Base-by-base conservation (phyloP, 202 grass and related monocot genomes). In the Schoenoplectus triqueter region DNA sequence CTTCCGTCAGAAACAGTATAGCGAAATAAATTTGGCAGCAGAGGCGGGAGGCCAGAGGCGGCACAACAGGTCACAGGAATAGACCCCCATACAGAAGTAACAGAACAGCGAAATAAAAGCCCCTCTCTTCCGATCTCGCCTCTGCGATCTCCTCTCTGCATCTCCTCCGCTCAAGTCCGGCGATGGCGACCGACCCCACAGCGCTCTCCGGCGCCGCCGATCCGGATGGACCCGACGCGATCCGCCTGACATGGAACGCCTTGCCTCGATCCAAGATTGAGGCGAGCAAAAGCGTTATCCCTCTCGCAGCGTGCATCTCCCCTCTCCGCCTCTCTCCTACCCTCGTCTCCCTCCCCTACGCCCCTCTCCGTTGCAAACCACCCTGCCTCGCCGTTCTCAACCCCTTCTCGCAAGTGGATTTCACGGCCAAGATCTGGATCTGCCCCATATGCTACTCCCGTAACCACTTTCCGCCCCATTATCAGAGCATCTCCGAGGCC, bases 341-440 rank as follows among this genome's bases (percentile, higher is more conserved):
- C 48, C 89, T 87, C 52, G 70, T 85, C 2, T 91, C 89, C 78
- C 85, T 89, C 41, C 94, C 91, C 61, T 97, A 97, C 66, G 85
- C 88, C 2, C 94, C 94, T 15, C 90, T 97, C 80, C 90, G 94
- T 6, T 97, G 94, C 86, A 97, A 97, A 87, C 86, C 87, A 4
- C 94, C 94, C 5, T 97, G 92, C 80, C 85, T 90, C 2, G 92
- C 89, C 1, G 70, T 89, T 74, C 80, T 97, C 74, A 97, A 94
- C 47, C 94, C 94, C n/a, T 97, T 85, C 90, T 90, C 91, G 18
- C 94, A 88, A 80, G 92, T 97, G 39, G 94, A 97, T 84, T 97
- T 90, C 87, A 87, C 89, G n/a, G 94, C 94, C 83, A 97, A 92
- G 92, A 97, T 97, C 92, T 97, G 94, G 94, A 97, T 97, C 94